These are phyloP conservation scores for Digitaria exilis DNA, from an alignment of 202 grass and related monocot species.

Conservation along the genomic window DNA sequence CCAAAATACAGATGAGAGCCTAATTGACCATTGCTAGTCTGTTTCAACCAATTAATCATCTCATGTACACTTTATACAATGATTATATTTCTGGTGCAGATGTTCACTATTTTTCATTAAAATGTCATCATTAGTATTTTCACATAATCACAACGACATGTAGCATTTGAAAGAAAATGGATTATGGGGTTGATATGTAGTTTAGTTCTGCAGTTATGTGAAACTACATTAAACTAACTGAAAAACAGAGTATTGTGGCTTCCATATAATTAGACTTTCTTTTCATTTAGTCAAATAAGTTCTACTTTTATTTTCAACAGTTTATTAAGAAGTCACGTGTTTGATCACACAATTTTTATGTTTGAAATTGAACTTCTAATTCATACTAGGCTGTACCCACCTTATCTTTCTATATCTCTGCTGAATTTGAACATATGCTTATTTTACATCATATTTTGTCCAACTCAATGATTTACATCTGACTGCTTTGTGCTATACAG, in stretches of 20 bases:
- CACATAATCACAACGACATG: not conserved
- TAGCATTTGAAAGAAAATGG: not conserved
- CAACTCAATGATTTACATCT: not conserved
- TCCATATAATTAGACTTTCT: not conserved
- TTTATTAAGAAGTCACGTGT: not conserved
- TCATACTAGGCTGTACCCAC: not conserved
- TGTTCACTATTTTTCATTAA: not conserved
- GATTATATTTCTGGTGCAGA: not conserved
- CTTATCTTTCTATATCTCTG: not conserved
- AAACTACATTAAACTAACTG: not conserved
- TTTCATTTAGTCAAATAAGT: not conserved
- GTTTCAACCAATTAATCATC: not conserved
- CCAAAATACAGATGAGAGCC: not conserved
- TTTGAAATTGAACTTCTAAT: not conserved
- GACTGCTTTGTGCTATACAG: slow-evolving; percentile 42
- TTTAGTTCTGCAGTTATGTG: not conserved
- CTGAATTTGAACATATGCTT: not conserved
- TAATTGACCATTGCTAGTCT: not conserved
- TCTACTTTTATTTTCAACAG: not conserved
- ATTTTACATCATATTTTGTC: not conserved
- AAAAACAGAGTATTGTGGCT: not conserved
- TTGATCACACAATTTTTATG: not conserved
- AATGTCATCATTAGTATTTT: not conserved
- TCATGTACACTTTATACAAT: not conserved
- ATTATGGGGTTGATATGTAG: slow-evolving; percentile 1